Percentiles rank a stretch among this genome's conserved stretches.
Evolutionary conservation across 345 rosid genomes (phyloP).

Genomic region (Acer saccharum): DNA sequence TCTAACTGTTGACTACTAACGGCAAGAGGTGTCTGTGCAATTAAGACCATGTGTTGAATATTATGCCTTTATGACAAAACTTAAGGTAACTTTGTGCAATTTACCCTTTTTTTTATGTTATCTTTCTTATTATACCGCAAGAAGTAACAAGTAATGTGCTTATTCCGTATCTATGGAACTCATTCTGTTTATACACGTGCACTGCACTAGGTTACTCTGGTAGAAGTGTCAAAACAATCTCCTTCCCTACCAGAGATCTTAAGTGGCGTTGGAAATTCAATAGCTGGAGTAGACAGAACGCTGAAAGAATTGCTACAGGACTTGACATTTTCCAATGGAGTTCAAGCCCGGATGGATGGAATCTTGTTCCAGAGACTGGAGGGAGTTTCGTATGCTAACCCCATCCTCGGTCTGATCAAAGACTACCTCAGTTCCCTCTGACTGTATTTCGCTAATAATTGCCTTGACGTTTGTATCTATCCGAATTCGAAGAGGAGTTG

Average conservation of each 20-base stretch:
- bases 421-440: constrained; percentile 78
- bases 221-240: constrained; percentile 83
- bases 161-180: neutral
- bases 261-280: constrained; percentile 66
- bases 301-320: constrained; percentile 63
- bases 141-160: constrained; percentile 1
- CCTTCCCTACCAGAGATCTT: constrained; percentile 70
- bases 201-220: constrained; percentile 67
- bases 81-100: no score
- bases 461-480: neutral
- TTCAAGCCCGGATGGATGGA: constrained; percentile 96
- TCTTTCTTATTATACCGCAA: neutral
- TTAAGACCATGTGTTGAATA: no score
- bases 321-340: constrained; percentile 51
- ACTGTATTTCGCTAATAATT: neutral
- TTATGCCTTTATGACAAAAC: no score
- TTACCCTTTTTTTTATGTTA: neutral
- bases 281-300: constrained; percentile 69
- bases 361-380: constrained; percentile 73
- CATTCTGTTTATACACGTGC: constrained; percentile 10
- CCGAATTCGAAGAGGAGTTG: neutral
- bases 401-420: constrained; percentile 60
- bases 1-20: no score
- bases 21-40: no score
- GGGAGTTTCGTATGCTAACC: constrained; percentile 49